Evolutionary conservation across 768 basidiomycete genomes (phyloP).

Genomic region (Clavulina sp.): DNA sequence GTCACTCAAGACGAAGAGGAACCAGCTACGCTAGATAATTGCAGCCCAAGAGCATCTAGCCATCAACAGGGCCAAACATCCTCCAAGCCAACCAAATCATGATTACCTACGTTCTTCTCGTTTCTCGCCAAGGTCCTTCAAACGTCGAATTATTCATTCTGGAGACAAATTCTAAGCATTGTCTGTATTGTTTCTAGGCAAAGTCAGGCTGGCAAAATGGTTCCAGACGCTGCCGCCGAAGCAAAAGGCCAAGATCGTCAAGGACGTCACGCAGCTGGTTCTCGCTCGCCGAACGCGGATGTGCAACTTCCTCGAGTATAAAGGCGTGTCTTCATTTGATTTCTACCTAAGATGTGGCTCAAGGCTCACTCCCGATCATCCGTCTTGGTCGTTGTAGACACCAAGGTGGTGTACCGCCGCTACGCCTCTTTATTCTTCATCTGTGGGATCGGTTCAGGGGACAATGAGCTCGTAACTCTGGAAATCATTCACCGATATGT

Average conservation of each 20-base stretch:
- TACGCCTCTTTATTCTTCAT: conserved; percentile 34
- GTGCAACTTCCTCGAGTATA: conserved; percentile 96
- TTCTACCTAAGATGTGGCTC: too few relatives aligned
- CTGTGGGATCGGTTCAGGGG: conserved; percentile 24
- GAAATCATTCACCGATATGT: conserved; percentile 32
- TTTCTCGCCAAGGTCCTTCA: conserved; percentile 67
- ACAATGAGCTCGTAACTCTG: conserved; percentile 31
- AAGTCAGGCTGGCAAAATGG: conserved; percentile 93
- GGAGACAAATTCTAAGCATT: conserved; percentile 2
- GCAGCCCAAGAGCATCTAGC: too few relatives aligned
- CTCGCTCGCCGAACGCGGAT: conserved; percentile 72
- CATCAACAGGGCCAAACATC: too few relatives aligned
- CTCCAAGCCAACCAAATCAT: too few relatives aligned
- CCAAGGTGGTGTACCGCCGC: conserved; percentile 30
- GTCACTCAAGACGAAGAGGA: too few relatives aligned
- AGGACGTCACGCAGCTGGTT: conserved; percentile 88
- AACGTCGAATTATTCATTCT: conserved; percentile 8
- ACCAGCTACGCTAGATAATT: too few relatives aligned
- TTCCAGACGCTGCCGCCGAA: conserved; percentile 71
- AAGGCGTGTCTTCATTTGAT: conserved; percentile 39
- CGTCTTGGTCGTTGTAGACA: conserved; percentile 16
- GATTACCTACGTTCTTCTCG: conserved; percentile 87
- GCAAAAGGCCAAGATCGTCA: conserved; percentile 76
- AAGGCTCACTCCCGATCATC: not conserved
- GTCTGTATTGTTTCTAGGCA: conserved; percentile 33